These are phyloP conservation scores for Xylaria multiplex DNA, from an alignment of 2,329 filamentous ascomycete genomes.

Conservation along the genomic window DNA sequence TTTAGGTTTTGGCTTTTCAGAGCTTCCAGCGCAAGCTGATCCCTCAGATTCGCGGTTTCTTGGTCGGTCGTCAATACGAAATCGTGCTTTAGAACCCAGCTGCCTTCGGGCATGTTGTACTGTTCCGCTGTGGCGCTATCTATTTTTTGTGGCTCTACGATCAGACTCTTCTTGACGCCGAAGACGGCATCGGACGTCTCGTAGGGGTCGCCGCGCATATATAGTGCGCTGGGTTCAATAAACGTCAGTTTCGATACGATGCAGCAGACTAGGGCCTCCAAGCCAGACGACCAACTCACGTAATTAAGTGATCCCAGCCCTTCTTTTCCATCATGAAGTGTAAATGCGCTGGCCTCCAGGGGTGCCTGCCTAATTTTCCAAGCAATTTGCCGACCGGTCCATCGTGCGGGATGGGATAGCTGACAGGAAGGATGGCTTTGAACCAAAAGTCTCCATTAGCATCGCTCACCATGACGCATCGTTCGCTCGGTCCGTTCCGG, in stretches of 20 bases:
- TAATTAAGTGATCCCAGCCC: conserved; percentile 83
- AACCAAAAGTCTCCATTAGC: conserved; percentile 83
- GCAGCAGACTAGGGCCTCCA: not conserved
- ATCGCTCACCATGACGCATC: conserved; percentile 76
- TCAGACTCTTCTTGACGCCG: conserved; percentile 82
- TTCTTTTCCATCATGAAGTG: conserved; percentile 90
- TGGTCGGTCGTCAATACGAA: conserved; percentile 80
- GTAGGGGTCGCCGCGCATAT: conserved; percentile 80
- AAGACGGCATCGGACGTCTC: conserved; percentile 88
- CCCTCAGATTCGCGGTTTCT: conserved; percentile 73
- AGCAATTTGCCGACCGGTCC: conserved; percentile 82
- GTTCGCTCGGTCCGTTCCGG: conserved; percentile 71
- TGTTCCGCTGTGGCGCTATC: conserved; percentile 64
- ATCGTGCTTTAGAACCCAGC: conserved; percentile 73
- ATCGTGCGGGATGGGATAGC: conserved; percentile 86
- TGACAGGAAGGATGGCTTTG: conserved; percentile 83
- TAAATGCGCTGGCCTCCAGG: conserved; percentile 80
- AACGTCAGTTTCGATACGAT: conserved; percentile 5
- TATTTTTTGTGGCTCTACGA: conserved; percentile 69
- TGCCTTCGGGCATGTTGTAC: conserved; percentile 72
- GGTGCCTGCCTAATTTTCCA: conserved; percentile 73
- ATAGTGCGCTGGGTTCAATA: conserved; percentile 69
- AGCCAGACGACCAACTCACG: conserved; percentile 63
- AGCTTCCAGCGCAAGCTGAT: conserved; percentile 71
- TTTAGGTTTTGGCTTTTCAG: conserved; percentile 72